A percentile compares a stretch with the other conserved stretches of the same genome.
These are phyloP conservation scores for Besnoitia besnoiti DNA, from an alignment of 169 alveolate species.

Conservation along the genomic window DNA sequence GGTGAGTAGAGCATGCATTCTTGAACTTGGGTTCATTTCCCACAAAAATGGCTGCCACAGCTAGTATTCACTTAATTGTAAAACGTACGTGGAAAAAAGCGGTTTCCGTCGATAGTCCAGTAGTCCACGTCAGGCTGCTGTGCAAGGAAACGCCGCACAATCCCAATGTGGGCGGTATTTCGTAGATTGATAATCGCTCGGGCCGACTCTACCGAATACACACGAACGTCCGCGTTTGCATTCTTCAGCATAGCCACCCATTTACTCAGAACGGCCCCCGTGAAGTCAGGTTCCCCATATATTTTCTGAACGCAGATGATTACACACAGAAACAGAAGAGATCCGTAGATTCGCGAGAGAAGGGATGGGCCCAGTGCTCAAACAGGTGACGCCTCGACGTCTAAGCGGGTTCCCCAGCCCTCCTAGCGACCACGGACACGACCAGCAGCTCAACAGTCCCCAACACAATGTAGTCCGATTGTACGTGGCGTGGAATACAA, in stretches of 20 bases:
- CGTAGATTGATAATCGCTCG: conserved; percentile 13
- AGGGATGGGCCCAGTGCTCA: no score
- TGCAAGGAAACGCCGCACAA: conserved; percentile 9
- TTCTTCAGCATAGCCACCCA: conserved; percentile 37
- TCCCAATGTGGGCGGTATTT: background rate
- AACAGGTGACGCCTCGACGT: no score
- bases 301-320: background rate
- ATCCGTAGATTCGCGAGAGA: no score
- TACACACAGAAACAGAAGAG: background rate
- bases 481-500: no score
- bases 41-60: no score
- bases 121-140: conserved; percentile 40
- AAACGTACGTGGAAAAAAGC: conserved; percentile 13
- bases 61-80: no score
- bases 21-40: no score
- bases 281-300: background rate
- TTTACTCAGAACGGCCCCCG: background rate
- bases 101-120: conserved; percentile 7
- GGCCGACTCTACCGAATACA: conserved; percentile 25
- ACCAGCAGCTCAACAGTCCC: no score
- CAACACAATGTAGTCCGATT: no score
- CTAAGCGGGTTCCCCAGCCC: no score
- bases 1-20: no score
- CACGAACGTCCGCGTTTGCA: background rate
- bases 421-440: no score